Base-by-base conservation (phyloP, 1,284 basidiomycete genomes). In the Naganishia liquefaciens region DNA sequence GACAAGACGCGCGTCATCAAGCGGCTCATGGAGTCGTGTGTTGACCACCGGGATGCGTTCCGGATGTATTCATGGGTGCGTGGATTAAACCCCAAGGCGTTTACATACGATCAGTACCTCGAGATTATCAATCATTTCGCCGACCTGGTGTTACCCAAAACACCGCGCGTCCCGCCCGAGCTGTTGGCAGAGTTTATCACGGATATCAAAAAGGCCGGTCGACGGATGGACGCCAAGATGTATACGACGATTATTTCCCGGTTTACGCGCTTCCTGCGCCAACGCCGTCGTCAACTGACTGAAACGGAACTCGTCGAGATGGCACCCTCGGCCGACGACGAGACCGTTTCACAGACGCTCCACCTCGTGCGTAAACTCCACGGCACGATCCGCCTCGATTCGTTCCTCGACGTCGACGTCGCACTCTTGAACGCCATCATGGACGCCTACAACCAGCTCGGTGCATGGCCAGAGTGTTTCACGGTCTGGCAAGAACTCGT, bases 401-500 rank as follows among this genome's bases (percentile, higher is more conserved):
- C 87, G 10, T 82, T 83, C 21, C 80, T 95, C 67, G 83, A 85
- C 23, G 89, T 91, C 2, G 88, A 93, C 72, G 81, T 86, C 13
- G 79, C 81, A 1, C 82, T 93, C n/a, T 87, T 89, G 82, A 95
- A 93, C 73, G 85, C 90, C 70, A 81, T 97, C 65, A 92, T 97
- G 89, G 87, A 91, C 75, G 88, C 91, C 1, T 97, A 96, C 78
- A 87, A 89, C 70, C 86, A 87, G 25, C 82, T 87, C 4, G 87
- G 86, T 3, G 86, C 85, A 63, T 88, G 87, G 65, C 80, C 79
- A 0, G 86, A 89, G 67, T 88, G 89, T 9, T 85, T 86, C 70
- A 83, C 86, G 33, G 83, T 96, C 13, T 97, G 93, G 92, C 86
- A 92, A 68, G 83, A 84, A 68, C 82, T 95, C 23, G 71, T 80